Evolutionary conservation across 2,329 filamentous ascomycete genomes (phyloP).

Genomic region (Talaromyces sp.): DNA sequence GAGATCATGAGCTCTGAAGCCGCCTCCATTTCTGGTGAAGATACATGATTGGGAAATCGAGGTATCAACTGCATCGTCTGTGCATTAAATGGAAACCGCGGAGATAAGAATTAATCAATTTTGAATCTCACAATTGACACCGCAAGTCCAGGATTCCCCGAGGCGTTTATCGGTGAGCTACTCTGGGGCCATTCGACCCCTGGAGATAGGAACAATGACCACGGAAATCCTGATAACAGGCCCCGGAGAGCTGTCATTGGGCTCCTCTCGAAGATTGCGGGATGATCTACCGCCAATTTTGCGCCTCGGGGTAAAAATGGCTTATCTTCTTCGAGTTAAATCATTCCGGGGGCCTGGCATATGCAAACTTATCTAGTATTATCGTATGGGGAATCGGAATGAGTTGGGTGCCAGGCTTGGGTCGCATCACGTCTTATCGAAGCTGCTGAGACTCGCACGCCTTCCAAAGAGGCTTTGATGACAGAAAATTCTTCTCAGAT

Average conservation of each 20-base stretch:
- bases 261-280: not conserved
- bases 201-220: constrained; percentile 22
- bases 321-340: constrained; percentile 13
- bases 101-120: constrained; percentile 12
- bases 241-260: not conserved
- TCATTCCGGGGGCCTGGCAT: constrained; percentile 2
- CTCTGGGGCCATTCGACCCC: constrained; percentile 21
- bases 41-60: no score
- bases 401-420: constrained; percentile 11
- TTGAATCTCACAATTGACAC: constrained; percentile 1
- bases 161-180: constrained; percentile 11
- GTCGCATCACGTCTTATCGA: constrained; percentile 31
- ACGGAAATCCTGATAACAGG: constrained; percentile 12
- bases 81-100: not conserved
- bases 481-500: constrained; percentile 1
- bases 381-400: constrained; percentile 11
- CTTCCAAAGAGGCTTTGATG: constrained; percentile 7
- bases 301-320: constrained; percentile 3
- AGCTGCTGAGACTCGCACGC: constrained; percentile 21
- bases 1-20: no score
- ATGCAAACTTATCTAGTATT: constrained; percentile 17
- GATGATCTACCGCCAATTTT: constrained; percentile 5
- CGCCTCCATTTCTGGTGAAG: no score
- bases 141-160: constrained; percentile 19
- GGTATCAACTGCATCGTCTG: not conserved